Base-by-base conservation (phyloP, 768 basidiomycete species). In the Collybia mongolica region DNA sequence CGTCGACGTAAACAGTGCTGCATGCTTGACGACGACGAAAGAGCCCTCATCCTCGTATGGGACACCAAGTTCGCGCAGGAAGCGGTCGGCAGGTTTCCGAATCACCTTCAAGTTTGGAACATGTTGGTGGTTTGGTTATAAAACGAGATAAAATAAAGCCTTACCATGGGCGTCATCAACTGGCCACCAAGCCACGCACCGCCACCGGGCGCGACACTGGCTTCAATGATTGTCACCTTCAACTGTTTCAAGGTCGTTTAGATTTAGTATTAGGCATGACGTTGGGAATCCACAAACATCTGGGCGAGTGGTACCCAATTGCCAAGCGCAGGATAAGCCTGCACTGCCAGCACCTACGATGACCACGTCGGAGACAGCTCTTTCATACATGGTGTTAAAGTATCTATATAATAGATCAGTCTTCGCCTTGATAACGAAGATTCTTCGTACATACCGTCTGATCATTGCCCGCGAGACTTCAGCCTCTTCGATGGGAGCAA, bases 181-280 rank as follows among this genome's bases (percentile, higher is more conserved):
- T 89, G 86, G 6, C 86, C 86, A 24, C 86, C 86, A 35, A 90
- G 76, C 87, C 88, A 90, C 11, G 86, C 87, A 28, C 86, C 84
- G 48, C 86, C 85, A 46, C 86, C 85, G 1, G 88, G 88, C 1
- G 88, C 83, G n/a, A 90, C 88, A 56, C 79, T 83, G 17, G 88
- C 88, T 67, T 90, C 88, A 56, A 89, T 70, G 60, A 90, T 75
- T 6, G 70, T 74, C 50, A 75, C 66, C 58, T 81, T 83, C 45
- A 83, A 61, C 72, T 75, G 46, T 39, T 28, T 46, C 14, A 26
- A 14, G 48, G 23, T 22, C 22, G 22, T 19, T 38, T 15, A 43
- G 32, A n/a, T 20, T 44, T 14, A 1, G 17, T 23, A 17, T 35
- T 6, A 20, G 6, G 14, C 20, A 23, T 12, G 32, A 35, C 20